phyloP scores from a whole-genome alignment of 768 basidiomycete genomes.

The Leccinum imitatum region DNA sequence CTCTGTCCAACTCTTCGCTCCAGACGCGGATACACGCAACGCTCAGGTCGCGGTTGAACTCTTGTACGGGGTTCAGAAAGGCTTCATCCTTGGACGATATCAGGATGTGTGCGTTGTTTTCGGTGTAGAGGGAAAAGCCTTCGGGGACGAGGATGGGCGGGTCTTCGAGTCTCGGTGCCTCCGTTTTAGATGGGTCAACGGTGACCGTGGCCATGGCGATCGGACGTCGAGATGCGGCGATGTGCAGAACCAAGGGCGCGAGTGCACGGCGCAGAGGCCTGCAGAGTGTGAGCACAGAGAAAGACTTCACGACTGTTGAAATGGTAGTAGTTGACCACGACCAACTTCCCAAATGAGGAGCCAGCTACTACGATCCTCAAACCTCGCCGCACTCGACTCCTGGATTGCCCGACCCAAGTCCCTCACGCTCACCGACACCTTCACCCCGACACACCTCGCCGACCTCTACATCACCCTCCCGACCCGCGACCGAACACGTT shows the following conservation, averaged over 20 bases:
- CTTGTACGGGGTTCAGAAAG: slow-evolving; percentile 96
- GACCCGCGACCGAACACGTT: slow-evolving; percentile 60
- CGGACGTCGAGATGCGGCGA: not conserved
- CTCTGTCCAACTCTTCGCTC: slow-evolving; percentile 69
- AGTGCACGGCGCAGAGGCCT: slow-evolving; percentile 32
- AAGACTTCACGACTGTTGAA: slow-evolving; percentile 20
- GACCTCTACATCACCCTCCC: slow-evolving; percentile 71
- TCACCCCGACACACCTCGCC: slow-evolving; percentile 56
- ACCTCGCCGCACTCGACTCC: slow-evolving; percentile 39
- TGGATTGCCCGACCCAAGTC: slow-evolving; percentile 55
- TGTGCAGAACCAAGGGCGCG: not conserved
- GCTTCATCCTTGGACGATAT: slow-evolving; percentile 71
- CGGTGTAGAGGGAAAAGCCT: slow-evolving; percentile 76
- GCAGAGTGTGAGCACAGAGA: slow-evolving; percentile 12
- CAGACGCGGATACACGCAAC: slow-evolving; percentile 89
- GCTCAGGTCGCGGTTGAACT: slow-evolving; percentile 95
- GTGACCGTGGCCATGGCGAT: slow-evolving; percentile 8
- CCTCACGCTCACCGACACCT: slow-evolving; percentile 46
- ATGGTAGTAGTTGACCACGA: not conserved
- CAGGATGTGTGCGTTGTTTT: slow-evolving; percentile 80
- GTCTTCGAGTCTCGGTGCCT: not conserved
- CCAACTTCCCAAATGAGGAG: not conserved
- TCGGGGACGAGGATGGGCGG: slow-evolving; percentile 53
- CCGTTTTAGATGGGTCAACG: not conserved
- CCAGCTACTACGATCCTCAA: not conserved